These are phyloP conservation scores for Cercospora sp. DNA, from an alignment of 2,329 filamentous ascomycete species.

Conservation along the genomic window DNA sequence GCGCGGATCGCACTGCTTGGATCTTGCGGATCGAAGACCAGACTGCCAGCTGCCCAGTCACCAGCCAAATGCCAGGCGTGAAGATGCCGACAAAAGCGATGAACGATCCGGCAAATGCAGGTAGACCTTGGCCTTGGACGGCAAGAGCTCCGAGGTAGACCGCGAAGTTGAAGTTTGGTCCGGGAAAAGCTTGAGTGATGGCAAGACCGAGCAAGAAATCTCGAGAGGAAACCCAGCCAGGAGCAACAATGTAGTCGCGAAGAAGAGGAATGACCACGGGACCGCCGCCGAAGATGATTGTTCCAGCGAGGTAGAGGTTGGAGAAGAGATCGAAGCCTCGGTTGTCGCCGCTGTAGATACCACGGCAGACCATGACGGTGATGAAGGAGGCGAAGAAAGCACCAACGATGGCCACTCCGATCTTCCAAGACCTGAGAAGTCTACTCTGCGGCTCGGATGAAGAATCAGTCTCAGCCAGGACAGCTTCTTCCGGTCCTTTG, in stretches of 20 bases:
- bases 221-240: constrained; percentile 68
- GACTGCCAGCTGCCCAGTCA: constrained; percentile 41
- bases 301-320: constrained; percentile 73
- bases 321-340: constrained; percentile 63
- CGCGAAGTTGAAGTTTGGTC: constrained; percentile 59
- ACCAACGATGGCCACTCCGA: constrained; percentile 42
- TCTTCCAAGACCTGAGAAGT: constrained; percentile 28
- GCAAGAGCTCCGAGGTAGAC: constrained; percentile 47
- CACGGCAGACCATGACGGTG: constrained; percentile 54
- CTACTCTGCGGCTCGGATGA: neutral
- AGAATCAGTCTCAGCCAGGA: neutral
- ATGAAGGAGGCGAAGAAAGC: constrained; percentile 59
- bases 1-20: constrained; percentile 37
- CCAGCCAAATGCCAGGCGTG: constrained; percentile 42
- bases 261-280: constrained; percentile 50
- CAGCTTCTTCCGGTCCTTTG: neutral
- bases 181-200: constrained; percentile 69
- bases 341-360: constrained; percentile 43
- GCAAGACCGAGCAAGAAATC: constrained; percentile 74
- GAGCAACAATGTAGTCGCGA: constrained; percentile 56
- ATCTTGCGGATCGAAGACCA: constrained; percentile 43
- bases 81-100: constrained; percentile 46
- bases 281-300: constrained; percentile 53
- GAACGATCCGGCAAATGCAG: constrained; percentile 40
- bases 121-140: constrained; percentile 33